Evolutionary conservation across 2,329 filamentous ascomycete genomes (phyloP).

Genomic region (Sporothrix variecibatus): DNA sequence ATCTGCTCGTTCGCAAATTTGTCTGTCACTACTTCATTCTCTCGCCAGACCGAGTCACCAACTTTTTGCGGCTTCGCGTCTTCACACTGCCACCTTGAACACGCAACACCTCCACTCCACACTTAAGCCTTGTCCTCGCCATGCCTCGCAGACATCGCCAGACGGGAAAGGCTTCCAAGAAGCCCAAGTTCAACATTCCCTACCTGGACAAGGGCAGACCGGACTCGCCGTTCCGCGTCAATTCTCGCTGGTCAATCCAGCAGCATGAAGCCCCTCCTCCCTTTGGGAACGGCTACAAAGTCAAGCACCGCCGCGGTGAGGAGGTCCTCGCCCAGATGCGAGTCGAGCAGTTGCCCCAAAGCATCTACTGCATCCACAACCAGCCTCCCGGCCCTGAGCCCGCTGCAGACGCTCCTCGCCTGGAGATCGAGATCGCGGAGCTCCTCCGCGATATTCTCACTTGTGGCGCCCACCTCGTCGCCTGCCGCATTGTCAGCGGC

Average conservation of each 20-base stretch:
- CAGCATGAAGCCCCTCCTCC: conserved; percentile 23
- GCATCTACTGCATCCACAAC: conserved; percentile 30
- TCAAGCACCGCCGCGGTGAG: conserved; percentile 24
- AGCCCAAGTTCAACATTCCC: conserved; percentile 20
- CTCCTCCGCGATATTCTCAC: conserved; percentile 17
- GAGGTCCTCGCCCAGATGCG: conserved; percentile 23
- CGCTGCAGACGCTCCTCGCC: background rate
- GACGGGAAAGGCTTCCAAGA: background rate
- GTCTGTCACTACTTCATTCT: no score
- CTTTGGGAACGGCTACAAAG: conserved; percentile 30
- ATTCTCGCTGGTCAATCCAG: conserved; percentile 23
- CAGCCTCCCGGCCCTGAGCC: conserved; percentile 26
- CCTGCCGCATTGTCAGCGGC: conserved; percentile 25
- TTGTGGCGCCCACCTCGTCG: conserved; percentile 25
- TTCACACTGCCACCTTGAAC: no score
- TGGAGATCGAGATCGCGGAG: conserved; percentile 25
- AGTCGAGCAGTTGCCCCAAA: conserved; percentile 27
- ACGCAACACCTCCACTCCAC: no score
- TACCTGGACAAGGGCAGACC: conserved; percentile 25
- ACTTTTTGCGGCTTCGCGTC: no score
- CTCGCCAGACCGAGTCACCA: no score
- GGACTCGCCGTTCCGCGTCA: conserved; percentile 16
- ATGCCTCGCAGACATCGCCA: conserved; percentile 9
- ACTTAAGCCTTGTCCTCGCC: no score
- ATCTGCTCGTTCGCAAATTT: no score